These are phyloP conservation scores for Microbotryomycetes sp. DNA, from an alignment of 1,284 basidiomycete species.

Conservation along the genomic window DNA sequence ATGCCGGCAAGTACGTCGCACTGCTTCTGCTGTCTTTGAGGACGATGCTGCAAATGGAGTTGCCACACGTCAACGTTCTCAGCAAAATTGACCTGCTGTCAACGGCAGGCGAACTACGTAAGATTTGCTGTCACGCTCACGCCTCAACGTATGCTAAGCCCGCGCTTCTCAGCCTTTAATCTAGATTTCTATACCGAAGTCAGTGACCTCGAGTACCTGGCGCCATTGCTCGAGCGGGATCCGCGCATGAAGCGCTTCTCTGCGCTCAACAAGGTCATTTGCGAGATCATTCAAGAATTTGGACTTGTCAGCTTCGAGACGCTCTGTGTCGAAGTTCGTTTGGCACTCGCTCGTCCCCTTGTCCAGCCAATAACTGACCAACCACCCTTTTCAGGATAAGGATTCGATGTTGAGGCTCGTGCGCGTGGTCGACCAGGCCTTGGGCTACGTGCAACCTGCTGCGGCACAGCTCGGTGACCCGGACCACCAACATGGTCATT, in stretches of 20 bases:
- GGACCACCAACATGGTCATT: not conserved
- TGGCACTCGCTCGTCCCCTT: not conserved
- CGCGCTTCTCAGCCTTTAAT: conserved; percentile 68
- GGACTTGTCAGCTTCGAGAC: conserved; percentile 95
- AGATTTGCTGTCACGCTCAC: conserved; percentile 30
- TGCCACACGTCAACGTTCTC: conserved; percentile 95
- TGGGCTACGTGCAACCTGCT: conserved; percentile 73
- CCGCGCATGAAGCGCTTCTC: conserved; percentile 59
- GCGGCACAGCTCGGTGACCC: conserved; percentile 26
- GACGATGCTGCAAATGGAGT: conserved; percentile 95
- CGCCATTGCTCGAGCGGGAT: conserved; percentile 58
- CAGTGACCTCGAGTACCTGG: conserved; percentile 85
- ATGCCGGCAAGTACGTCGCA: conserved; percentile 90
- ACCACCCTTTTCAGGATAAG: conserved; percentile 61
- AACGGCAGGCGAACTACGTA: conserved; percentile 81
- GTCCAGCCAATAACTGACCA: no score
- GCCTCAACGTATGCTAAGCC: not conserved
- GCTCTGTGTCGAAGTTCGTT: conserved; percentile 76
- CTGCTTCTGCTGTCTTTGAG: conserved; percentile 83
- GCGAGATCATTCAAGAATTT: conserved; percentile 88
- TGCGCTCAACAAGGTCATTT: conserved; percentile 79
- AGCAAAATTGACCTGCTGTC: conserved; percentile 88
- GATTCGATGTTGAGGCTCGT: conserved; percentile 82
- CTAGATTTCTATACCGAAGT: conserved; percentile 98
- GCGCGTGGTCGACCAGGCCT: conserved; percentile 73